phyloP scores from a whole-genome alignment of 768 basidiomycete species.

The Inosperma sp. region DNA sequence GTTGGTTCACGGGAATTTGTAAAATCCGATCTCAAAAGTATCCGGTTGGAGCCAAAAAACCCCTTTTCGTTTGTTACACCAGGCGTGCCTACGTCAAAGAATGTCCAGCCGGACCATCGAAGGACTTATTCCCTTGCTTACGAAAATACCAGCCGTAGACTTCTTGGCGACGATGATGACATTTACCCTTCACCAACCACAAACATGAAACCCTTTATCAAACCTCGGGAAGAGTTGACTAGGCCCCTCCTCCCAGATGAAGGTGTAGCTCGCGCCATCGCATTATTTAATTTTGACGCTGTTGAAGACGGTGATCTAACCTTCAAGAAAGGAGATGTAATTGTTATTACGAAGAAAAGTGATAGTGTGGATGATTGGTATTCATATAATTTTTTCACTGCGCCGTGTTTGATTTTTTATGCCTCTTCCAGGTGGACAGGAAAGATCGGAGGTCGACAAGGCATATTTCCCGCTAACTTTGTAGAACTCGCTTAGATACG shows the following conservation, averaged over 20 bases:
- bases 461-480: constrained; percentile 81
- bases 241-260: constrained; percentile 48
- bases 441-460: constrained; percentile 52
- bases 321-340: constrained; percentile 72
- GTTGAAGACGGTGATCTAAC: constrained; percentile 72
- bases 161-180: background rate
- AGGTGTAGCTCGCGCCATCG: constrained; percentile 68
- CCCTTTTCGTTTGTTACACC: constrained; percentile 38
- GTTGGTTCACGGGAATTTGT: no score
- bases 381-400: background rate
- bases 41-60: no score
- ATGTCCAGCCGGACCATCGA: no score
- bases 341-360: constrained; percentile 63
- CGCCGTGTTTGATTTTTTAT: background rate
- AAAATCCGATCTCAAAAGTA: no score
- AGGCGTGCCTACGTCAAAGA: constrained; percentile 48
- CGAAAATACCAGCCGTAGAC: background rate
- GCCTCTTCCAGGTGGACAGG: constrained; percentile 64
- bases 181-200: background rate
- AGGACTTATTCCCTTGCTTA: constrained; percentile 11
- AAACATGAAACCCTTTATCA: constrained; percentile 25
- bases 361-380: constrained; percentile 73
- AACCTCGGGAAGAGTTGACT: constrained; percentile 47
- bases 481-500: constrained; percentile 65
- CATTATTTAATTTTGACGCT: constrained; percentile 68